Base-by-base conservation (phyloP, 805 yeast genomes). In the Candida fluviatilis region DNA sequence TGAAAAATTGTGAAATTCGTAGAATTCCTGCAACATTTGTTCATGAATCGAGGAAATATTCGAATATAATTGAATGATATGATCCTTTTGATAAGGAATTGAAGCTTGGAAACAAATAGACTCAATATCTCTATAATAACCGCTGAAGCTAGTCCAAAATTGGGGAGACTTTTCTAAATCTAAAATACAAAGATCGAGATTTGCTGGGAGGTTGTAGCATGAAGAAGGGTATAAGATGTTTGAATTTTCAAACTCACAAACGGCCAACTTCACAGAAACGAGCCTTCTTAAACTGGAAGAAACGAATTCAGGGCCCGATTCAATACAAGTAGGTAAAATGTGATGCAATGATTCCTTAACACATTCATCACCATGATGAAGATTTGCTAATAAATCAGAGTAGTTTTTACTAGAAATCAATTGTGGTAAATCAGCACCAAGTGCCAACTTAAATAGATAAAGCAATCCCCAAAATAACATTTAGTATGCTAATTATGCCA, bases 141-240 rank as follows among this genome's bases (percentile, higher is more conserved):
- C 87, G 44, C 80, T 80, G 50, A 73, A 82, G 0, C 82, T 78
- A 0, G 89, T 81, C 91, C 91, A 83, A 72, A 82, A 77, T 47
- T 81, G 84, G 0, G 78, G 64, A 2, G 64, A 58, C 16, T 48
- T 48, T 38, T 75, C 75, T 28, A 76, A 43, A 2, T 61, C 56
- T 3, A 45, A 36, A 21, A 77, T 58, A 42, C 83, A 78, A 1
- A 40, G 44, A 15, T 55, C 54, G 33, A 55, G 46, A 25, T 57
- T 50, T 2, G 19, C 29, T n/a, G 18, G 5, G 19, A 17, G 35
- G 21, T 40, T 39, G 11, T 11, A 8, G 45, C 71, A 66, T n/a
- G 40, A 39, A 1, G 31, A 19, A 11, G 70, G 68, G 38, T 59
- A 62, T 1, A 47, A 49, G 1, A 77, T 49, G 0, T 66, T 61